These are phyloP conservation scores for Boletus huronensis DNA, from an alignment of 768 basidiomycete species.

Conservation along the genomic window DNA sequence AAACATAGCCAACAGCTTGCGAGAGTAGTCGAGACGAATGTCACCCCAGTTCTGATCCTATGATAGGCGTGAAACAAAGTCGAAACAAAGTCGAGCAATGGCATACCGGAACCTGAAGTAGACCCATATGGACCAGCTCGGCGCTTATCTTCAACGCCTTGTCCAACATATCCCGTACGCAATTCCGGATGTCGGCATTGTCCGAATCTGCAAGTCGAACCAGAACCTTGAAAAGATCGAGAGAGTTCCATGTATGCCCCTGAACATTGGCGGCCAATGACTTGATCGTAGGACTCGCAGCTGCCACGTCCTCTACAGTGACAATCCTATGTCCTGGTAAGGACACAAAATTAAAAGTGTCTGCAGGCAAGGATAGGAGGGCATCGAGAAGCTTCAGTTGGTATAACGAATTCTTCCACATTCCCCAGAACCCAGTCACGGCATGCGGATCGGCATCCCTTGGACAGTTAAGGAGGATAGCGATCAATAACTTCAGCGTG, in stretches of 20 bases:
- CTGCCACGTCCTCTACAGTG: slow-evolving; percentile 82
- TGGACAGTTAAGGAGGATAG: slow-evolving; percentile 79
- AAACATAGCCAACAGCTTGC: slow-evolving; percentile 84
- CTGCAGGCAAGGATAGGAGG: slow-evolving; percentile 81
- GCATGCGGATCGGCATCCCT: slow-evolving; percentile 74
- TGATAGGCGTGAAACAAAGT: background rate
- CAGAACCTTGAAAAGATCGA: slow-evolving; percentile 85
- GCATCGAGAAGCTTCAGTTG: slow-evolving; percentile 87
- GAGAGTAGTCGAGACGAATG: slow-evolving; percentile 82
- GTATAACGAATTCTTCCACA: slow-evolving; percentile 81
- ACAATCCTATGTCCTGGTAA: slow-evolving; percentile 82
- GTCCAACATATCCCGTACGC: slow-evolving; percentile 88
- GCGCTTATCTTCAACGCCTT: slow-evolving; percentile 92
- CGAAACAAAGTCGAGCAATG: background rate
- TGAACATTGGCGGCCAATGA: slow-evolving; percentile 87
- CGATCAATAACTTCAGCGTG: slow-evolving; percentile 83
- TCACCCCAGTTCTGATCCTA: slow-evolving; percentile 85
- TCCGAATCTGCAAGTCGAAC: slow-evolving; percentile 77
- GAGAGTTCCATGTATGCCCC: slow-evolving; percentile 90
- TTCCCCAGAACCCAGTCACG: slow-evolving; percentile 80
- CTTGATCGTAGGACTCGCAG: slow-evolving; percentile 88
- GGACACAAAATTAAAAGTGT: slow-evolving; percentile 90
- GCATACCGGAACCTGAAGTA: slow-evolving; percentile 86
- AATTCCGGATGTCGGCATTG: slow-evolving; percentile 62
- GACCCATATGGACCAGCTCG: slow-evolving; percentile 90